Percentiles rank a stretch among this genome's conserved stretches.
Evolutionary conservation across 1,284 basidiomycete species (phyloP).

Genomic region (Peniophora sp.): DNA sequence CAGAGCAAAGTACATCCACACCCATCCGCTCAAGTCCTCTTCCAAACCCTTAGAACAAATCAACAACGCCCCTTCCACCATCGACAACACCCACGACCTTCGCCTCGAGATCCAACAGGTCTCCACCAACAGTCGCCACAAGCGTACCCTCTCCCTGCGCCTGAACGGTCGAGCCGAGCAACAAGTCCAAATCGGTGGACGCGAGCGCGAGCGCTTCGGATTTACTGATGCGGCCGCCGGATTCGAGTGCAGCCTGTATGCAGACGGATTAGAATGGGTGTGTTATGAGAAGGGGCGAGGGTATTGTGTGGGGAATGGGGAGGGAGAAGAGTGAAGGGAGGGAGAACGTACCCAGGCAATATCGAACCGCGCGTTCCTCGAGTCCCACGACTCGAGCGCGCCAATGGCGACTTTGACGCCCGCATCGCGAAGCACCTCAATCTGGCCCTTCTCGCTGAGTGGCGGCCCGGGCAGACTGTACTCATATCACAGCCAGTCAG

Average conservation of each 20-base stretch:
- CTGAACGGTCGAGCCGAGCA: conserved; percentile 35
- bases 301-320: too few relatives aligned
- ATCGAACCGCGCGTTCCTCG: conserved; percentile 56
- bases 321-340: too few relatives aligned
- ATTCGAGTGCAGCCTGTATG: conserved; percentile 26
- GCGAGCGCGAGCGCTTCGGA: conserved; percentile 37
- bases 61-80: conserved; percentile 18
- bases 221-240: conserved; percentile 31
- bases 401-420: conserved; percentile 75
- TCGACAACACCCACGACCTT: conserved; percentile 42
- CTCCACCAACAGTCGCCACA: conserved; percentile 31
- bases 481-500: too few relatives aligned
- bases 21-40: too few relatives aligned
- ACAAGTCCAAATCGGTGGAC: conserved; percentile 39
- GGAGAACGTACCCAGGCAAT: conserved; percentile 24
- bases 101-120: conserved; percentile 27
- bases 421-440: conserved; percentile 53
- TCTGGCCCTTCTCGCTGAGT: conserved; percentile 55
- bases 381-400: conserved; percentile 42
- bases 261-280: conserved; percentile 3
- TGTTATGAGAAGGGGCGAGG: not conserved
- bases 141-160: conserved; percentile 20
- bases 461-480: conserved; percentile 66
- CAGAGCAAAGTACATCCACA: too few relatives aligned
- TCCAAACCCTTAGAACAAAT: conserved; percentile 10